A percentile compares a stretch with the other conserved stretches of the same genome.
Conservation (phyloP, 139 green algal genomes). For the Diplosphaera chodatii region DNA sequence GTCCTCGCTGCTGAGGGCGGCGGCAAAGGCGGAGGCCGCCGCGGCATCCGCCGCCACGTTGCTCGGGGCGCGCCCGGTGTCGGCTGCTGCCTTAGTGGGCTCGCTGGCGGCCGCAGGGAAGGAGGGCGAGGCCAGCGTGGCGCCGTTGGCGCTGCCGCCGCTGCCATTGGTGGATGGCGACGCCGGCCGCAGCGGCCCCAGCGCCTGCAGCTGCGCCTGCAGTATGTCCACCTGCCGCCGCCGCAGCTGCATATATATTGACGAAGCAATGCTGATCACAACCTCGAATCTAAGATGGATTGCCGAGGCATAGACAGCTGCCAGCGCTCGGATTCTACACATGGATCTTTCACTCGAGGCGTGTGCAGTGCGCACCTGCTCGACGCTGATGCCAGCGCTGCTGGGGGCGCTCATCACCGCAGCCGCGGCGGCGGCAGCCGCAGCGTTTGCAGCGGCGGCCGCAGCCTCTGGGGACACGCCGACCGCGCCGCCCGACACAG, state of each 20-base stretch:
- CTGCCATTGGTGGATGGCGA: not conserved
- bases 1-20: not conserved
- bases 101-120: not conserved
- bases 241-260: slow-evolving; percentile 22
- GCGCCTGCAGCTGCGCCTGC: slow-evolving; percentile 23
- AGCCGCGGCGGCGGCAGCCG: slow-evolving; percentile 13
- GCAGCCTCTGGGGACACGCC: slow-evolving; percentile 21
- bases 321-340: too few species aligned
- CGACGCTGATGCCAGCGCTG: slow-evolving; percentile 26
- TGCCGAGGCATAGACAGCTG: too few species aligned
- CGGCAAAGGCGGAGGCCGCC: not conserved
- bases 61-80: not conserved
- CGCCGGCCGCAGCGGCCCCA: slow-evolving; percentile 9
- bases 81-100: too few species aligned
- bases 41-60: not conserved
- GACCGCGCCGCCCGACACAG: slow-evolving; percentile 10
- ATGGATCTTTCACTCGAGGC: too few species aligned
- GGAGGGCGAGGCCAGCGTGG: not conserved
- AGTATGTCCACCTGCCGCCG: slow-evolving; percentile 43
- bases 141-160: not conserved
- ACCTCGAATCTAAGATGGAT: not conserved
- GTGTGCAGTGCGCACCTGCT: slow-evolving; percentile 14
- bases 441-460: slow-evolving; percentile 20
- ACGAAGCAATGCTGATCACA: too few species aligned
- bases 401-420: slow-evolving; percentile 2